Evolutionary conservation across 331 rosid species (phyloP), one percentile per base, ranked within the genome.

Genomic region (Ulmus americana): DNA sequence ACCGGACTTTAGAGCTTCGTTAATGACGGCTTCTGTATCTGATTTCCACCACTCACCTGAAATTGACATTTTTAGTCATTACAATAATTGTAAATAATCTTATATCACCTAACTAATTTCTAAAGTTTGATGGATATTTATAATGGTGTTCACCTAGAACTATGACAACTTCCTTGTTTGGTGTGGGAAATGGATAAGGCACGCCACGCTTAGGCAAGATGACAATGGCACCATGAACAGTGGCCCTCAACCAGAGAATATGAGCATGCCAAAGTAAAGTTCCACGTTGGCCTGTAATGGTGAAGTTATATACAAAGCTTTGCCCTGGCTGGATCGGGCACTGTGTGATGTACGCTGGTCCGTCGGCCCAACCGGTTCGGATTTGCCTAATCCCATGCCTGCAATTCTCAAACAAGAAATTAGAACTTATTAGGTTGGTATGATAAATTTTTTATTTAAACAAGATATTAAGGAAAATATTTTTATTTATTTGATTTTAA

Each of bases 1-100:
- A 64, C 97, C 97, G 39, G 95, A 79, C 16, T 77, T 70, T 0
- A 86, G 60, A 56, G 97, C 96, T 78, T 88, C 86, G 64, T 92
- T 92, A 77, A 92, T 80, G 40, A 92, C 74, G 8, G 84, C 79
- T 73, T 92, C 97, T 5, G 96, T 88, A 58, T 92, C 96, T 6
- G 97, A 88, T 67, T 92, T 92, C 97, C 97, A 92, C 97, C 97
- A 92, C 69, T 92, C 97, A 64, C 76, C 97, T 90, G 66, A 59
- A 79, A 45, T 28, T 15, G n/a, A 42, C 8, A 12, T 20, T 44
- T 45, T 61, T 22, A 6, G 35, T 8, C 13, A 41, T 50, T 15
- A 15, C 5, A 12, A 20, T 1, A 18, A 53, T 53, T 22, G 0
- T 53, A 15, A 10, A 3, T 16, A 53, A 18, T 53, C 38, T 53